A percentile compares a stretch with the other conserved stretches of the same genome.
Evolutionary conservation across 345 rosid species (phyloP).

Genomic region (Salix viminalis): DNA sequence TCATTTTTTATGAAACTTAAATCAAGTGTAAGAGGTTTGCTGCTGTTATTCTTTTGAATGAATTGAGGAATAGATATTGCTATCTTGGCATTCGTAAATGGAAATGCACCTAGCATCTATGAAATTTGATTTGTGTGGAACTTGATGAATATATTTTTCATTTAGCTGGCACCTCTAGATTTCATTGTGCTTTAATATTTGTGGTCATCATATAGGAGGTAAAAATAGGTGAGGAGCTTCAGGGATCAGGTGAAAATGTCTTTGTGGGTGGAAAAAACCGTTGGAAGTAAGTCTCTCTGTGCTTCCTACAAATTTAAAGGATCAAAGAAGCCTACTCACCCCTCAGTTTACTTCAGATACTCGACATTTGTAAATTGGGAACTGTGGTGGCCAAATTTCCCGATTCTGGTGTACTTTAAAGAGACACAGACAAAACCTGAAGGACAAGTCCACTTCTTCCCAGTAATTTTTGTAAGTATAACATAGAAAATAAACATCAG

Average conservation of each 20-base stretch:
- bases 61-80: not conserved
- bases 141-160: not conserved
- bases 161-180: not conserved
- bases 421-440: constrained; percentile 72
- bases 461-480: constrained; percentile 65
- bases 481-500: not conserved
- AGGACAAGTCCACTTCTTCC: constrained; percentile 85
- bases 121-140: no score
- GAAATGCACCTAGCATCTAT: no score
- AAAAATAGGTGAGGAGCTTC: constrained; percentile 62
- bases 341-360: constrained; percentile 33
- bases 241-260: constrained; percentile 68
- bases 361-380: constrained; percentile 80
- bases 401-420: constrained; percentile 65
- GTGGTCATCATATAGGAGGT: constrained; percentile 45
- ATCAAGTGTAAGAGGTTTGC: not conserved
- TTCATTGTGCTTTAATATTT: not conserved
- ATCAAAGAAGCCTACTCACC: not conserved
- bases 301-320: not conserved
- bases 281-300: constrained; percentile 55
- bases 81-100: not conserved
- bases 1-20: not conserved
- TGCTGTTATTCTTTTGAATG: not conserved
- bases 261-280: constrained; percentile 72
- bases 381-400: constrained; percentile 82